Evolutionary conservation across 2,329 filamentous ascomycete species (phyloP).

Genomic region (Mollisia scopiformis): DNA sequence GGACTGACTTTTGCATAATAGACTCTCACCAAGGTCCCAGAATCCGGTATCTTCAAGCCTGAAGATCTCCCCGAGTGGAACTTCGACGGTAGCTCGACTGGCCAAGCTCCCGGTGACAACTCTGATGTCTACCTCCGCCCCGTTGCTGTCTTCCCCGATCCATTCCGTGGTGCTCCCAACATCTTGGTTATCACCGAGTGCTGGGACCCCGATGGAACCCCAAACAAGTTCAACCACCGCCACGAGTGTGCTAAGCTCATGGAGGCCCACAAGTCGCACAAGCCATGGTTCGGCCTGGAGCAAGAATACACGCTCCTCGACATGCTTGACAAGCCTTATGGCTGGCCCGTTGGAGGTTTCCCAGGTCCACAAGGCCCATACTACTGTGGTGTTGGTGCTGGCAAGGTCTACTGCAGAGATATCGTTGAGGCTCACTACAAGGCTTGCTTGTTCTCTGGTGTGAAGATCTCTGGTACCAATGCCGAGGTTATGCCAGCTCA

Average conservation of each 20-base stretch:
- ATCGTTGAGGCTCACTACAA: slow-evolving; percentile 96
- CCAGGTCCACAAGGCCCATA: slow-evolving; percentile 86
- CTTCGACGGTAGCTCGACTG: slow-evolving; percentile 88
- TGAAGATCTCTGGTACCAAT: slow-evolving; percentile 98
- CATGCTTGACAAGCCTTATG: slow-evolving; percentile 83
- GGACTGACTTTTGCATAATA: slow-evolving; percentile 38
- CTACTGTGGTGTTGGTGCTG: slow-evolving; percentile 97
- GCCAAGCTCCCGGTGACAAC: slow-evolving; percentile 91
- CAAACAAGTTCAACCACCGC: slow-evolving; percentile 99
- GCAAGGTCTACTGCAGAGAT: slow-evolving; percentile 97
- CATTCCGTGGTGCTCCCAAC: slow-evolving; percentile 88
- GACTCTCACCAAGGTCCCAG: slow-evolving; percentile 65
- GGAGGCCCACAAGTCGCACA: slow-evolving; percentile 79
- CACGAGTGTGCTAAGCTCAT: slow-evolving; percentile 90
- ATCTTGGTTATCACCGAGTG: slow-evolving; percentile 93
- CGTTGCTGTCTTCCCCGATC: slow-evolving; percentile 85
- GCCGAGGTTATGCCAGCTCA: slow-evolving; percentile 98
- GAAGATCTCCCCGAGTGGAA: slow-evolving; percentile 78
- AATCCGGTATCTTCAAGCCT: slow-evolving; percentile 43
- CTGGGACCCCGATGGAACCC: slow-evolving; percentile 90
- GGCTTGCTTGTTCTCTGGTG: slow-evolving; percentile 78
- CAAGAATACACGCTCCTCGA: slow-evolving; percentile 97
- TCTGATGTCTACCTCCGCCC: slow-evolving; percentile 97
- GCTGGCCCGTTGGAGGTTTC: slow-evolving; percentile 83
- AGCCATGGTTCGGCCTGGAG: slow-evolving; percentile 97